phyloP scores from a whole-genome alignment of 2,329 filamentous ascomycete species.

The Cercospora janseana region DNA sequence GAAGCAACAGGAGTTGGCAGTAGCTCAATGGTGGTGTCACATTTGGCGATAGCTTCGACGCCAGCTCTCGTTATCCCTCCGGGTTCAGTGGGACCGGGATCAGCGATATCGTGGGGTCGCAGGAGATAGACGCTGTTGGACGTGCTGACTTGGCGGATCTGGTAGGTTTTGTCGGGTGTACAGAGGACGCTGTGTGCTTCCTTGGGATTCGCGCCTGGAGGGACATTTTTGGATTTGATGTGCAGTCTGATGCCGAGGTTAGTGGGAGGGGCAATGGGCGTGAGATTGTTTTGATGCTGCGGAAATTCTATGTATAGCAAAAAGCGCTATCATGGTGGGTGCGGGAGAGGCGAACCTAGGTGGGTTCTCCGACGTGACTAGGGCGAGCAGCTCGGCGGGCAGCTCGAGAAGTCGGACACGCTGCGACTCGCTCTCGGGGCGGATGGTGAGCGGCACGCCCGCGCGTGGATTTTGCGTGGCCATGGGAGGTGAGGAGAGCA shows the following conservation, averaged over 20 bases:
- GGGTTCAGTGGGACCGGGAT: conserved; percentile 2
- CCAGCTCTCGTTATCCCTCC: conserved; percentile 31
- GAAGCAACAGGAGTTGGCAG: conserved; percentile 35
- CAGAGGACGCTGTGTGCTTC: conserved; percentile 56
- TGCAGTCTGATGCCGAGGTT: conserved; percentile 36
- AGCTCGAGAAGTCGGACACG: conserved; percentile 61
- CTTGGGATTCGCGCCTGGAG: conserved; percentile 26
- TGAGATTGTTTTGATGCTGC: not conserved
- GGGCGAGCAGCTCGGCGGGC: conserved; percentile 55
- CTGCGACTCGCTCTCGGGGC: conserved; percentile 47
- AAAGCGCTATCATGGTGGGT: not conserved
- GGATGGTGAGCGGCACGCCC: conserved; percentile 46
- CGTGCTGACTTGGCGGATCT: conserved; percentile 63
- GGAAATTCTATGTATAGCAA: conserved; percentile 2
- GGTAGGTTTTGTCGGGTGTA: conserved; percentile 57
- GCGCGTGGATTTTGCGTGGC: conserved; percentile 42
- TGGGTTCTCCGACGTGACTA: conserved; percentile 42
- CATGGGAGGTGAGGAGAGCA: conserved; percentile 36
- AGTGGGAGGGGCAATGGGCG: conserved; percentile 7
- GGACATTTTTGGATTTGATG: conserved; percentile 41
- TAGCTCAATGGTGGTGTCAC: conserved; percentile 47
- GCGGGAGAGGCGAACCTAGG: conserved; percentile 37
- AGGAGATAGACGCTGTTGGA: conserved; percentile 62
- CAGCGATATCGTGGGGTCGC: conserved; percentile 37
- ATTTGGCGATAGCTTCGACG: conserved; percentile 46